Evolutionary conservation across 306 rosid genomes (phyloP).

Genomic region (Malus domestica): DNA sequence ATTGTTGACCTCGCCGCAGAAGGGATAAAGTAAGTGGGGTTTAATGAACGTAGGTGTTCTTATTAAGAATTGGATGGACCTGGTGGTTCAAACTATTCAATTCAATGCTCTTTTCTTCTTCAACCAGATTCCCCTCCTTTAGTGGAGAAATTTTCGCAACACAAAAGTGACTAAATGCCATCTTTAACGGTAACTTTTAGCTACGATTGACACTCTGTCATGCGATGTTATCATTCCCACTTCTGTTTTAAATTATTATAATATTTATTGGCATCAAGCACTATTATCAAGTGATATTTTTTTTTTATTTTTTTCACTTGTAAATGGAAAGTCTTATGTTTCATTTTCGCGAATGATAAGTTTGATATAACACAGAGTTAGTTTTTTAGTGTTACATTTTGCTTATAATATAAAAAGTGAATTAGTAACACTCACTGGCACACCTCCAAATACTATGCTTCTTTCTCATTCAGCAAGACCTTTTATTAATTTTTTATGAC

Average conservation of each 20-base stretch:
- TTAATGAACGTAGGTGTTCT: constrained; percentile 10
- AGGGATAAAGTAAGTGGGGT: constrained; percentile 26
- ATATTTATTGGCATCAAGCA: too few relatives aligned
- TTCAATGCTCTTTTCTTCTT: constrained; percentile 20
- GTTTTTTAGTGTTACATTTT: background rate
- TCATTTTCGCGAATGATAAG: background rate
- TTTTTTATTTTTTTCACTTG: too few relatives aligned
- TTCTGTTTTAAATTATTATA: too few relatives aligned
- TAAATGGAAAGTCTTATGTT: fast-evolving
- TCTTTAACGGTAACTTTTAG: background rate
- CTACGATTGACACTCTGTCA: fast-evolving
- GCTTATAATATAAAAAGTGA: too few relatives aligned
- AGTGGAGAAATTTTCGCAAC: background rate
- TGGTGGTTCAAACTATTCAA: constrained; percentile 47
- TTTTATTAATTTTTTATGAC: too few relatives aligned
- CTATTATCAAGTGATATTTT: too few relatives aligned
- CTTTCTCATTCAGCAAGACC: too few relatives aligned
- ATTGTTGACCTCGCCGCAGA: constrained; percentile 18
- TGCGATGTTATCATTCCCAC: background rate
- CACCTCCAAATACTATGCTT: too few relatives aligned
- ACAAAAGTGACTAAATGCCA: background rate
- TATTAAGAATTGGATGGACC: constrained; percentile 16
- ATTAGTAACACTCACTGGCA: too few relatives aligned
- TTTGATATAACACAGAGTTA: background rate
- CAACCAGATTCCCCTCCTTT: background rate